These are phyloP conservation scores for Teratosphaeriaceae sp. DNA, from an alignment of 2,329 filamentous ascomycete species.

Conservation along the genomic window DNA sequence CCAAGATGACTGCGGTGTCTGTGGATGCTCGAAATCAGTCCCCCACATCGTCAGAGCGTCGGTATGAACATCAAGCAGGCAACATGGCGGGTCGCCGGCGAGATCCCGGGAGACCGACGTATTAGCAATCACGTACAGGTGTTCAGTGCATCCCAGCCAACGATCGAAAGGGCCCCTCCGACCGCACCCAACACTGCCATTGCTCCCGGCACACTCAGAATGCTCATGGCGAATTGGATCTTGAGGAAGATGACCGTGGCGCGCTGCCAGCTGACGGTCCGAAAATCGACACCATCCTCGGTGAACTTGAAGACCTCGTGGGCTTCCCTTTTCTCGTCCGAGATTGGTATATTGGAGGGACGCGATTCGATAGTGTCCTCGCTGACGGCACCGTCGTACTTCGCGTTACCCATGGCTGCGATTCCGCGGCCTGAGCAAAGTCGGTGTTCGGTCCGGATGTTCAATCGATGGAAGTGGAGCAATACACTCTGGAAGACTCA, in stretches of 20 bases:
- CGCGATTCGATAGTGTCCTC: constrained; percentile 2
- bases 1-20: constrained; percentile 42
- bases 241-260: constrained; percentile 47
- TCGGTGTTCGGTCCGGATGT: too few relatives aligned
- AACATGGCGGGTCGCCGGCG: too few relatives aligned
- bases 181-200: constrained; percentile 26
- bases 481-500: too few relatives aligned
- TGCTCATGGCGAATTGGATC: constrained; percentile 30
- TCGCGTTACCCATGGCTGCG: background rate
- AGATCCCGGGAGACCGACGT: background rate
- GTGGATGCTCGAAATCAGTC: background rate
- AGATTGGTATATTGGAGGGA: background rate
- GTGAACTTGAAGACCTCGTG: constrained; percentile 44
- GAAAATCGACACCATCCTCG: constrained; percentile 43
- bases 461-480: too few relatives aligned
- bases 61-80: too few relatives aligned
- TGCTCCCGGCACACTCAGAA: constrained; percentile 10
- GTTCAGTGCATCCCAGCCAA: constrained; percentile 42
- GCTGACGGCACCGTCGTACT: background rate
- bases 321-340: constrained; percentile 6
- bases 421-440: too few relatives aligned
- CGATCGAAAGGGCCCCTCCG: constrained; percentile 38
- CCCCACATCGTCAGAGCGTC: too few relatives aligned
- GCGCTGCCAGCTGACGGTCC: constrained; percentile 46
- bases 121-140: constrained; percentile 19